phyloP scores from a whole-genome alignment of 75 land plant species.

The Selaginella moellendorffii region DNA sequence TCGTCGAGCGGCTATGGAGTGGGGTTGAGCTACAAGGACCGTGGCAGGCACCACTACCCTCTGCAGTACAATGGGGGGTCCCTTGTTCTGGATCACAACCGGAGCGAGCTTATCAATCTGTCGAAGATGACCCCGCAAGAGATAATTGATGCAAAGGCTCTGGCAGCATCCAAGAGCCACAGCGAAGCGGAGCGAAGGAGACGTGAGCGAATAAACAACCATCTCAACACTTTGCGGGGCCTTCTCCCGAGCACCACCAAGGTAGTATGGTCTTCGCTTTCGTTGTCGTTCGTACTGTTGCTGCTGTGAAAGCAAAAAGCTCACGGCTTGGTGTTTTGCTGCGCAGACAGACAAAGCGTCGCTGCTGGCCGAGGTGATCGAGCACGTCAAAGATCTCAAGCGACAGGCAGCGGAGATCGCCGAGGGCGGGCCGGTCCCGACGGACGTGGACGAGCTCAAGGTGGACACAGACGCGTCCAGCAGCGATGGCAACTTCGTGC shows the following conservation, averaged over 20 bases:
- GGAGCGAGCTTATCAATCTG: conserved; percentile 4
- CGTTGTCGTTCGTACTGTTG: background rate
- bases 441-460: conserved; percentile 7
- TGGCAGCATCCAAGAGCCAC: conserved; percentile 1
- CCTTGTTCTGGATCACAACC: conserved; percentile 1
- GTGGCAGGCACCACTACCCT: background rate
- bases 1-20: background rate
- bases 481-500: background rate
- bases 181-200: conserved; percentile 7
- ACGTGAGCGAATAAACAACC: conserved; percentile 13
- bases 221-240: conserved; percentile 57
- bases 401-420: conserved; percentile 5
- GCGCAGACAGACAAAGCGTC: conserved; percentile 8
- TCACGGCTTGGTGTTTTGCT: background rate
- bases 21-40: background rate
- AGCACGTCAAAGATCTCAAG: conserved; percentile 1
- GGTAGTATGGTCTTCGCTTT: conserved; percentile 17
- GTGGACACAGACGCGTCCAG: conserved; percentile 4
- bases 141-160: conserved; percentile 17
- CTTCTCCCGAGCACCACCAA: conserved; percentile 64
- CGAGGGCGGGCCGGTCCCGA: conserved; percentile 4
- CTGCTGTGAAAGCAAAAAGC: background rate
- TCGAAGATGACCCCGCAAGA: conserved; percentile 9
- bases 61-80: conserved; percentile 8
- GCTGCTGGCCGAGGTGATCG: conserved; percentile 8